Evolutionary conservation across 2,329 filamentous ascomycete species (phyloP).

Genomic region (Chrysosporium queenslandicum): DNA sequence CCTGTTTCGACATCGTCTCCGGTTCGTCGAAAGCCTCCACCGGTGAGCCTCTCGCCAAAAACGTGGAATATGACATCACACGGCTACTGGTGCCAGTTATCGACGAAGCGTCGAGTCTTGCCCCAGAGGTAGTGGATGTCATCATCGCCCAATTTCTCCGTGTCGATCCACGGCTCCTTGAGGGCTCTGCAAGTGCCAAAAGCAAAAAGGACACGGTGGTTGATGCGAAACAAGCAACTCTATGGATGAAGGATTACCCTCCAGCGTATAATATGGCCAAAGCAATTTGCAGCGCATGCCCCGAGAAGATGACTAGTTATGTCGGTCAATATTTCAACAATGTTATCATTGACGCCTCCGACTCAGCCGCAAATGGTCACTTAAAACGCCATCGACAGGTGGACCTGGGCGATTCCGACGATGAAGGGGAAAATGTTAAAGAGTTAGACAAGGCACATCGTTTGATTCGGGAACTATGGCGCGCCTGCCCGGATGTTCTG

Average conservation of each 20-base stretch:
- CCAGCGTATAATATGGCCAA: slow-evolving; percentile 95
- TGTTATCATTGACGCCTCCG: slow-evolving; percentile 81
- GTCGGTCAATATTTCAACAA: slow-evolving; percentile 96
- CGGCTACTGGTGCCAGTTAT: slow-evolving; percentile 74
- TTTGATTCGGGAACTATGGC: slow-evolving; percentile 85
- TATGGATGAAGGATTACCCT: slow-evolving; percentile 78
- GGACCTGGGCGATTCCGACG: slow-evolving; percentile 53
- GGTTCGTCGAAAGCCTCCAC: slow-evolving; percentile 61
- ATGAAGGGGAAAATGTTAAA: slow-evolving; percentile 71
- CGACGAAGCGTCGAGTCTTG: slow-evolving; percentile 70
- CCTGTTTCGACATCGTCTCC: slow-evolving; percentile 85
- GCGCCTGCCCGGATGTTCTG: slow-evolving; percentile 75
- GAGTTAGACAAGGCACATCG: slow-evolving; percentile 84
- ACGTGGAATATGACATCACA: slow-evolving; percentile 87
- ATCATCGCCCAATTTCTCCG: slow-evolving; percentile 93
- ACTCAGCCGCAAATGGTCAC: slow-evolving; percentile 46
- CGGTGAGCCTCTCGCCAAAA: slow-evolving; percentile 78
- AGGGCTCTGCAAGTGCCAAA: slow-evolving; percentile 38
- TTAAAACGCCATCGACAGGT: slow-evolving; percentile 36
- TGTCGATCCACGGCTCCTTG: slow-evolving; percentile 57
- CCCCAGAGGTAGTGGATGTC: slow-evolving; percentile 74
- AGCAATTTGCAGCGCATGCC: slow-evolving; percentile 76
- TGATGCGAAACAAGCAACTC: slow-evolving; percentile 69
- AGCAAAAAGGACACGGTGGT: slow-evolving; percentile 48
- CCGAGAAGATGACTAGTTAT: slow-evolving; percentile 89